Conservation (phyloP, 345 rosid genomes). For the Hibiscus mutabilis region DNA sequence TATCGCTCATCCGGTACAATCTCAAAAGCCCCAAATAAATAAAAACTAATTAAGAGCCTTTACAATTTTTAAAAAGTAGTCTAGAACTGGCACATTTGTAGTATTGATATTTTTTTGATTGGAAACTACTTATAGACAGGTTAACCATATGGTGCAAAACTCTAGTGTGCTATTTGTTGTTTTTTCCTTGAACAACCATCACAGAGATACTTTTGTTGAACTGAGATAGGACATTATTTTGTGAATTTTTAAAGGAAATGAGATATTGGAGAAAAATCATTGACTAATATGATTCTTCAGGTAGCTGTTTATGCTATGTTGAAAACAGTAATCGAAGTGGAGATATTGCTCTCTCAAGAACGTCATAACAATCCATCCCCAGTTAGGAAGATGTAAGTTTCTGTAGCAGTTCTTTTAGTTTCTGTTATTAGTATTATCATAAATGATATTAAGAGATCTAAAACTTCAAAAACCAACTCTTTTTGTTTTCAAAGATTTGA, state of each 20-base stretch:
- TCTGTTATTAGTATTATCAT: not conserved
- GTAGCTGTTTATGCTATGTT: constrained; percentile 51
- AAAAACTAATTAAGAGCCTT: not conserved
- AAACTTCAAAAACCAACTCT: not conserved
- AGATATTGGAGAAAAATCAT: constrained; percentile 6
- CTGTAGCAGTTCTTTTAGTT: not conserved
- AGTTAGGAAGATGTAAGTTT: constrained; percentile 45
- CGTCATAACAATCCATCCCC: constrained; percentile 41
- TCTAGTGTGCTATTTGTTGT: constrained; percentile 10
- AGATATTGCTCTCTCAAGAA: constrained; percentile 55
- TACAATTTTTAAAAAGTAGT: not conserved
- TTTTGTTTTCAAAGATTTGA: not conserved
- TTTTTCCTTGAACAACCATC: constrained; percentile 11
- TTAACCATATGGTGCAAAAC: not conserved
- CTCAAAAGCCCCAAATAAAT: not conserved
- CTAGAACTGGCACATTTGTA: not conserved
- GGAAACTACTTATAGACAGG: not conserved
- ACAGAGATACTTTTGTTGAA: constrained; percentile 13
- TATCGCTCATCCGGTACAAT: constrained; percentile 42
- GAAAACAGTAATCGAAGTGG: constrained; percentile 54
- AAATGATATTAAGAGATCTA: no score
- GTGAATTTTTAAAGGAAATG: constrained; percentile 17
- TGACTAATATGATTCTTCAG: constrained; percentile 33
- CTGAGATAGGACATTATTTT: constrained; percentile 15
- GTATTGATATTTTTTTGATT: not conserved